Conservation (phyloP, 2,329 filamentous ascomycete genomes). For the Macrophomina pseudophaseolina region DNA sequence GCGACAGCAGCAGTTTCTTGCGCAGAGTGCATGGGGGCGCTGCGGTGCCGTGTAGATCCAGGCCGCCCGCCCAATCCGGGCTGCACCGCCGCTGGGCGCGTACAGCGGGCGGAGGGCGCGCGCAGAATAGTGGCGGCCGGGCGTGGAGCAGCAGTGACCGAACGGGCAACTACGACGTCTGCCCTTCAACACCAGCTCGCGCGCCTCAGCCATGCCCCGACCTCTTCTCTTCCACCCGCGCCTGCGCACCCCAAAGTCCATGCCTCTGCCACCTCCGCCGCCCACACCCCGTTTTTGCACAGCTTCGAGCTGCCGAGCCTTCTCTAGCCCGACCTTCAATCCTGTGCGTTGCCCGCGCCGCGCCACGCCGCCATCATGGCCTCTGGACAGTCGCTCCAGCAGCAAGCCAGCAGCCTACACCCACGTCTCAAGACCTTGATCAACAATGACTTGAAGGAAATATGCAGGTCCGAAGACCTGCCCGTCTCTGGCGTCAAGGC, state of each 20-base stretch:
- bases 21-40: not conserved
- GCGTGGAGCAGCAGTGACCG: conserved; percentile 19
- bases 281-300: not conserved
- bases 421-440: conserved; percentile 60
- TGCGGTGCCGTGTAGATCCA: not conserved
- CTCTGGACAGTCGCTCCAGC: conserved; percentile 47
- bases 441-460: conserved; percentile 72
- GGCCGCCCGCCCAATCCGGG: not conserved
- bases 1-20: not conserved
- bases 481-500: conserved; percentile 84
- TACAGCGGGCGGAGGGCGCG: not conserved
- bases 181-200: conserved; percentile 26
- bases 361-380: conserved; percentile 34
- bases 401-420: conserved; percentile 47
- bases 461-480: conserved; percentile 76
- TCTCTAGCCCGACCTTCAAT: conserved; percentile 1
- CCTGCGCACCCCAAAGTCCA: conserved; percentile 23
- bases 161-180: conserved; percentile 26
- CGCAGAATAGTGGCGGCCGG: not conserved
- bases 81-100: not conserved
- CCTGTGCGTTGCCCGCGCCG: conserved; percentile 20
- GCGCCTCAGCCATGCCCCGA: conserved; percentile 23
- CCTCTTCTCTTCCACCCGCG: conserved; percentile 16
- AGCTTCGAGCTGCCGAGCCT: not conserved
- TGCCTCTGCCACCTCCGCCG: conserved; percentile 25